These are phyloP conservation scores for Abelmoschus esculentus DNA, from an alignment of 345 rosid species.

Conservation along the genomic window DNA sequence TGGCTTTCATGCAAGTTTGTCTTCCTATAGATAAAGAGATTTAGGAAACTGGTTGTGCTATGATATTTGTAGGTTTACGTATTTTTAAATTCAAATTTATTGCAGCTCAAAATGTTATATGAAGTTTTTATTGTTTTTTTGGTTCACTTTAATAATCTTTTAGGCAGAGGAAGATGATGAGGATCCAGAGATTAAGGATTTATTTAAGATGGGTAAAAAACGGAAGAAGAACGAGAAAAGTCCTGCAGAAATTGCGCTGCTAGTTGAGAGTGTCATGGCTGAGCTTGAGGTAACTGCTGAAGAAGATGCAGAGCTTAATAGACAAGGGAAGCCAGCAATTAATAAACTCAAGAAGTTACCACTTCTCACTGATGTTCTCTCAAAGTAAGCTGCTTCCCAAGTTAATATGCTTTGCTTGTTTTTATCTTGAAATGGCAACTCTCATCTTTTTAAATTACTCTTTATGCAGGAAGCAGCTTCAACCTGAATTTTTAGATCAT, in stretches of 20 bases:
- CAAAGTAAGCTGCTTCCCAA: constrained; percentile 55
- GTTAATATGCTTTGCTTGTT: background rate
- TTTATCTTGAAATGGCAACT: background rate
- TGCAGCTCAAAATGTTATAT: background rate
- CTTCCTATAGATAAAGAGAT: background rate
- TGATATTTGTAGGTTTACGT: background rate
- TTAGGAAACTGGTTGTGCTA: background rate
- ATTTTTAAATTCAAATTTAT: background rate
- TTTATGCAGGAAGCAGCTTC: constrained; percentile 82
- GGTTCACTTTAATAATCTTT: background rate
- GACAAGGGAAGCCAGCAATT: constrained; percentile 81
- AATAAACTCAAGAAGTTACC: constrained; percentile 90
- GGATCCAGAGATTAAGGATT: constrained; percentile 75
- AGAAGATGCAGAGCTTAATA: constrained; percentile 84
- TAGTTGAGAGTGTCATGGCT: constrained; percentile 93
- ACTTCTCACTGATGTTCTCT: constrained; percentile 84
- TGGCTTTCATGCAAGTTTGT: constrained; percentile 13
- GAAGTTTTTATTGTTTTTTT: background rate
- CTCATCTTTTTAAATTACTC: constrained; percentile 4
- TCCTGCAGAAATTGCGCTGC: constrained; percentile 80
- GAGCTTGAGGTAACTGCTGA: constrained; percentile 94
- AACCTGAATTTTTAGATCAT: constrained; percentile 81
- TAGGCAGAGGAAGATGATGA: constrained; percentile 94
- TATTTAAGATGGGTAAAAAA: constrained; percentile 83
- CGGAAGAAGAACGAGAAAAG: constrained; percentile 81